phyloP scores from a whole-genome alignment of 192 early-diverging fungal genomes.

The Gonapodya sp. region DNA sequence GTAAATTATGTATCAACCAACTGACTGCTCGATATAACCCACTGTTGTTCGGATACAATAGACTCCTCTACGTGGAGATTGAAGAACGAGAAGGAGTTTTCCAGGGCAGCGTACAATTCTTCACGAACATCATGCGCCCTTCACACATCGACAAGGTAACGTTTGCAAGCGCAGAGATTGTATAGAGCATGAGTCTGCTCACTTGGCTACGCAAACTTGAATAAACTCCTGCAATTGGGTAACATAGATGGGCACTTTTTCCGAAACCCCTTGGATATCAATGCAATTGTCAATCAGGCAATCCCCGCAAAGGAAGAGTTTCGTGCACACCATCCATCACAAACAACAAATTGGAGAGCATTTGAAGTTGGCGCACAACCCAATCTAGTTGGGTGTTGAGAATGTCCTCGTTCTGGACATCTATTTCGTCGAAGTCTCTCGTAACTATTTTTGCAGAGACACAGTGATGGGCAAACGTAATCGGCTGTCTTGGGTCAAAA shows the following conservation, averaged over 20 bases:
- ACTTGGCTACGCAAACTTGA: conserved; percentile 17
- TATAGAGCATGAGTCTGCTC: not conserved
- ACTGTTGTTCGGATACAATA: conserved; percentile 49
- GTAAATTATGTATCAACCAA: not conserved
- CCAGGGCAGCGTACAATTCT: conserved; percentile 31
- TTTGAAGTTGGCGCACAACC: conserved; percentile 30
- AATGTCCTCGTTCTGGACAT: not conserved
- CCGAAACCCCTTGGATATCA: conserved; percentile 27
- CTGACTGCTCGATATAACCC: conserved; percentile 9
- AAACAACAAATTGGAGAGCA: conserved; percentile 40
- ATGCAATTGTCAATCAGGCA: not conserved
- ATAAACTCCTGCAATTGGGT: conserved; percentile 31
- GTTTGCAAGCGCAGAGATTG: not conserved
- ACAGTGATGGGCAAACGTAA: too few species aligned
- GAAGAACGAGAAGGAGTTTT: conserved; percentile 45
- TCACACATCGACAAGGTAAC: not conserved
- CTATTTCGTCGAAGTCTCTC: not conserved
- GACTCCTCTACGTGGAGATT: conserved; percentile 46
- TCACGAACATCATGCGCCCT: conserved; percentile 30
- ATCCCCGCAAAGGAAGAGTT: not conserved
- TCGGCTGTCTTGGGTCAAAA: too few species aligned
- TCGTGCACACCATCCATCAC: conserved; percentile 12
- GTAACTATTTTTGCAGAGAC: not conserved
- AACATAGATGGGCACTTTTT: conserved; percentile 23
- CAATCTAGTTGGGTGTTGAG: conserved; percentile 28